A percentile compares a stretch with the other conserved stretches of the same genome.
Conservation (phyloP, 2,329 filamentous ascomycete species). For the Boeremia exigua region DNA sequence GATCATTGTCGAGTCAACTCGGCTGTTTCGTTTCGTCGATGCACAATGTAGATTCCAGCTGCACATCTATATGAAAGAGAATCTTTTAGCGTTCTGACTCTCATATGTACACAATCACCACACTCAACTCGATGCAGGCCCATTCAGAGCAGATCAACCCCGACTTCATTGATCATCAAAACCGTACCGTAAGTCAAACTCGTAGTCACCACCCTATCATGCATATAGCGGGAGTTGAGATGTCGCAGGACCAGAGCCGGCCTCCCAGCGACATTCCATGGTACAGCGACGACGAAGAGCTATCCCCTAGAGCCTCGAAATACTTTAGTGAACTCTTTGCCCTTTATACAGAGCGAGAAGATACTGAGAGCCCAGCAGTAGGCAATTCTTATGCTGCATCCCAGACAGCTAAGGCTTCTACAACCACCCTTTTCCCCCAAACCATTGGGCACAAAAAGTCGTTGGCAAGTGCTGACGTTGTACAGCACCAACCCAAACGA, state of each 20-base stretch:
- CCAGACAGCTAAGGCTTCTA: neutral
- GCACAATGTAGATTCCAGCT: neutral
- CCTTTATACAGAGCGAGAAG: neutral
- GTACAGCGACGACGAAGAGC: neutral
- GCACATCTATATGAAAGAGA: neutral
- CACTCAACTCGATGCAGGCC: neutral
- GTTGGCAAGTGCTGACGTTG: neutral
- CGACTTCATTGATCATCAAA: neutral
- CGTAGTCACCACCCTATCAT: neutral
- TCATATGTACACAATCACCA: neutral
- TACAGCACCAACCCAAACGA: neutral
- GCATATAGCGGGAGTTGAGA: neutral
- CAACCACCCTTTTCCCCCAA: neutral
- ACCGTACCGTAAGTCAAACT: neutral
- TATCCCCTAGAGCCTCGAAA: slow-evolving; percentile 3
- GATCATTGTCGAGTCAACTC: neutral
- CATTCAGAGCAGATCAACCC: neutral
- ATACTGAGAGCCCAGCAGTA: neutral
- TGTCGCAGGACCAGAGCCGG: neutral
- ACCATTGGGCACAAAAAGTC: too few relatives aligned
- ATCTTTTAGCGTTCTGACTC: neutral
- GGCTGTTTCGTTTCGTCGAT: neutral
- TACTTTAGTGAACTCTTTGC: neutral
- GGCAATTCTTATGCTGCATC: too few relatives aligned
- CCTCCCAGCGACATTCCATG: neutral